phyloP scores from a whole-genome alignment of 2,329 filamentous ascomycete genomes.

The Botrytis medusae region DNA sequence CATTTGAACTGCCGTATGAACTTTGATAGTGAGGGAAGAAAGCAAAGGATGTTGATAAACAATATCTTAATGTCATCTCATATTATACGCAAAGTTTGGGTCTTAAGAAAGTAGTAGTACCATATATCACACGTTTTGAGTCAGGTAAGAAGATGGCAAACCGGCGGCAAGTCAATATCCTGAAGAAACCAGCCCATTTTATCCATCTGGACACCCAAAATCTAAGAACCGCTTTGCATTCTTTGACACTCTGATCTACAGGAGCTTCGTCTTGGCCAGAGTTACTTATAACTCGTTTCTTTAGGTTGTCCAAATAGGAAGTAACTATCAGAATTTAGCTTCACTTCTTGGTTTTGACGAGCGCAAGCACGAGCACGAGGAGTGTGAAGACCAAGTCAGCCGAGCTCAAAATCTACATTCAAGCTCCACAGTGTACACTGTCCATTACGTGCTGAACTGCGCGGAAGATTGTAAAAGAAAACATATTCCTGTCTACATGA shows the following conservation, averaged over 20 bases:
- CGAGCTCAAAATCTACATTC: too few species aligned
- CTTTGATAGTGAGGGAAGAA: background rate
- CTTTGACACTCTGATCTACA: background rate
- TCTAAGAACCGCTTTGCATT: background rate
- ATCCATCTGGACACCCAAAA: background rate
- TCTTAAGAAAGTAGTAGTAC: background rate
- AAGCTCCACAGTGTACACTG: too few species aligned
- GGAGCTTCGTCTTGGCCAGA: background rate
- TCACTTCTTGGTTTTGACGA: background rate
- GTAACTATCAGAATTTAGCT: background rate
- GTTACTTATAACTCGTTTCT: fast-evolving
- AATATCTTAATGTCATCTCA: too few species aligned
- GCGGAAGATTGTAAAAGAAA: too few species aligned
- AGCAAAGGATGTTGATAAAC: background rate
- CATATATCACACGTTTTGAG: background rate
- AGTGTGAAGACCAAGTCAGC: too few species aligned
- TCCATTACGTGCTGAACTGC: too few species aligned
- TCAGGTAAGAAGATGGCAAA: background rate
- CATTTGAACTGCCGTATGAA: background rate
- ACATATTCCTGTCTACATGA: too few species aligned
- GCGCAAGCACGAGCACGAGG: background rate
- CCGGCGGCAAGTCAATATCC: background rate
- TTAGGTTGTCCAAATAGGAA: background rate
- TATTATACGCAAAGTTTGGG: too few species aligned
- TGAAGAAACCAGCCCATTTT: background rate